Base-by-base conservation (phyloP, 768 basidiomycete genomes). In the Xerocomellus amylosporus region DNA sequence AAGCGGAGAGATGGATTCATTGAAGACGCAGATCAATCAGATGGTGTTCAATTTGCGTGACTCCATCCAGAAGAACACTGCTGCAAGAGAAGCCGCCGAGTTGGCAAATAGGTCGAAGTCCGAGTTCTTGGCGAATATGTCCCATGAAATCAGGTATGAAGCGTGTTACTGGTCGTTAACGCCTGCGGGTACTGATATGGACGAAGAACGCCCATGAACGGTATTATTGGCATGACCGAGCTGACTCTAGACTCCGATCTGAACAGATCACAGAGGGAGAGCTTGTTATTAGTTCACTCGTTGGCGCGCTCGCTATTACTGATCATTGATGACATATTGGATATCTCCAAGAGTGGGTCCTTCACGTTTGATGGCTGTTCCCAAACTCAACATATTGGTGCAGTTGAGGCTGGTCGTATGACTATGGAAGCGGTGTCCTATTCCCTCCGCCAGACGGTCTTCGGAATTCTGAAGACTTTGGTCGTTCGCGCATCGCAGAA, bases 161-260 rank as follows among this genome's bases (percentile, higher is more conserved):
- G n/a, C 14, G 24, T 15, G 13, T 28, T 44, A 13, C 2, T 43
- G 15, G 30, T 40, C 39, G 26, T 51, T 42, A 34, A 6, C 55
- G 53, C 45, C 53, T 8, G 30, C 44, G n/a, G 28, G 26, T 39
- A 45, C 41, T 58, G 56, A 67, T 46, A 30, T 46, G 46, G 15
- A 42, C 28, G n/a, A 66, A 93, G 96, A 69, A 98, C 97, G 22
- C 97, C 97, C 0, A 99, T 98, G 96, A 99, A 98, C 68, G 96
- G 97, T 66, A 99, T 99, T 71, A 98, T 99, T 61, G 96, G 96
- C n/a, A 94, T 99, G 94, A 99, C 96, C 24, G 94, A 96, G 72
- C 75, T 99, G 53, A 98, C 97, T 10, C 84, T 99, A 20, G 97
- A 99, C 66, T 93, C 90, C 41, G 97, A 99, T 69, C 74, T 99